Conservation (phyloP, 352 stramenopile genomes). For the Pythium chondricola region DNA sequence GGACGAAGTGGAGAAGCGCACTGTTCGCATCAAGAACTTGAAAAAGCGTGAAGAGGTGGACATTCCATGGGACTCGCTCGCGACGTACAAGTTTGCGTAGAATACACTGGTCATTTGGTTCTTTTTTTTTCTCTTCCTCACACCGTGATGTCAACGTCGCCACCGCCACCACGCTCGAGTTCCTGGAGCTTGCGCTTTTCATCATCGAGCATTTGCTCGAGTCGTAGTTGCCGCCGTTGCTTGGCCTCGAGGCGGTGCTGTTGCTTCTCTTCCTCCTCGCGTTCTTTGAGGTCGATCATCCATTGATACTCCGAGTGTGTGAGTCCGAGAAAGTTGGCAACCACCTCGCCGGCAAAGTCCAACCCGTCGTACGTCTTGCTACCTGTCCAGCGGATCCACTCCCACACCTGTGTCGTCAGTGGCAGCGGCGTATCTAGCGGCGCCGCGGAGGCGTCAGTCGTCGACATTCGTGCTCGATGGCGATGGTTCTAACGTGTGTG, state of each 20-base stretch:
- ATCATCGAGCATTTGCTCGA: slow-evolving; percentile 61
- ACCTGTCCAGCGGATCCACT: slow-evolving; percentile 62
- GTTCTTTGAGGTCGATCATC: slow-evolving; percentile 69
- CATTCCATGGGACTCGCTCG: slow-evolving; percentile 21
- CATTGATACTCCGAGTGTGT: slow-evolving; percentile 84
- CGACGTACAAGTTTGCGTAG: slow-evolving; percentile 12
- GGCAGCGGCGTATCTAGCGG: not conserved
- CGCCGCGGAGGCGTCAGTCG: not conserved
- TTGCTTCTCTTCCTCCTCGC: slow-evolving; percentile 57
- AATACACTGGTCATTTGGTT: slow-evolving; percentile 1
- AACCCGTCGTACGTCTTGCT: slow-evolving; percentile 58
- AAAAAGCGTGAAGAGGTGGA: slow-evolving; percentile 42
- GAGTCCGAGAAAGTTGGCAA: slow-evolving; percentile 76
- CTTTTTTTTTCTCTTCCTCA: too few species aligned
- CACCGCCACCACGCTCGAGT: slow-evolving; percentile 28
- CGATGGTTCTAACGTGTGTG: too few species aligned
- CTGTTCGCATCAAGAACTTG: slow-evolving; percentile 79
- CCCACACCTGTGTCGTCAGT: slow-evolving; percentile 33
- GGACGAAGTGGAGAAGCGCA: slow-evolving; percentile 51
- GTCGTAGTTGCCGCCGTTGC: slow-evolving; percentile 54
- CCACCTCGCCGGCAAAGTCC: slow-evolving; percentile 76
- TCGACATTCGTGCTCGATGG: too few species aligned
- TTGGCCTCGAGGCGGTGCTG: slow-evolving; percentile 46
- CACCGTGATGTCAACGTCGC: not conserved
- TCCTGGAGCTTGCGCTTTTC: slow-evolving; percentile 64